A percentile compares a stretch with the other conserved stretches of the same genome.
phyloP scores from a whole-genome alignment of 202 grass and related monocot species.

The Setaria viridis region DNA sequence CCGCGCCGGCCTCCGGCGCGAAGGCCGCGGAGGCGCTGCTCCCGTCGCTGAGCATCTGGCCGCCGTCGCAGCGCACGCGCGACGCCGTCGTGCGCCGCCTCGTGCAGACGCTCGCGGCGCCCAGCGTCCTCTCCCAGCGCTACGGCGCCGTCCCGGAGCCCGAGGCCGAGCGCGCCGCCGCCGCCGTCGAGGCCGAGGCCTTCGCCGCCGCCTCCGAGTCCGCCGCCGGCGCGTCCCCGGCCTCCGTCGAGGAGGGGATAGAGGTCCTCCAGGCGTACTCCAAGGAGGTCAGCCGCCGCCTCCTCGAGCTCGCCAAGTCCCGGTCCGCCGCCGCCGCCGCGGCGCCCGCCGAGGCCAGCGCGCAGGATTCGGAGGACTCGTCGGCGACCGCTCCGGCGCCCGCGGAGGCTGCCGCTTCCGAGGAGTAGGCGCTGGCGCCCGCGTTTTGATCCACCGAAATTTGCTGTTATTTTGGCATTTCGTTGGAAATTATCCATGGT shows the following conservation, averaged over 20 bases:
- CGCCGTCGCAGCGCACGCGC: slow-evolving; percentile 81
- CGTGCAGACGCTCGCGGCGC: slow-evolving; percentile 67
- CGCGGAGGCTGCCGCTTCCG: slow-evolving; percentile 33
- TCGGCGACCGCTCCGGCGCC: slow-evolving; percentile 30
- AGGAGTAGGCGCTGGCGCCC: slow-evolving; percentile 38
- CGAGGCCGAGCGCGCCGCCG: slow-evolving; percentile 61
- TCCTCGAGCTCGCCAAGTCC: slow-evolving; percentile 71
- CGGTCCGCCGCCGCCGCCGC: slow-evolving; percentile 9
- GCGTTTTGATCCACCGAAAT: slow-evolving; percentile 43
- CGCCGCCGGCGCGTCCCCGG: slow-evolving; percentile 14
- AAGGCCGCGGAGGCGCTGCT: slow-evolving; percentile 57
- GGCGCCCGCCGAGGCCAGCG: neutral
- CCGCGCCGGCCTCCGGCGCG: neutral
- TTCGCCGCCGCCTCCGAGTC: slow-evolving; percentile 59
- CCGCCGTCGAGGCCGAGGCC: slow-evolving; percentile 68
- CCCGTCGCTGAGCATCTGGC: slow-evolving; percentile 75
- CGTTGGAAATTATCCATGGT: slow-evolving; percentile 47
- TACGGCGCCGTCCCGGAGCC: slow-evolving; percentile 62
- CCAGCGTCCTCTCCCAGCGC: slow-evolving; percentile 74
- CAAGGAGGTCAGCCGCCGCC: slow-evolving; percentile 74
- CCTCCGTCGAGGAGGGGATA: slow-evolving; percentile 72
- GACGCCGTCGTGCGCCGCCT: slow-evolving; percentile 79
- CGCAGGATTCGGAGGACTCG: slow-evolving; percentile 34
- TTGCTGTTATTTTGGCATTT: slow-evolving; percentile 51
- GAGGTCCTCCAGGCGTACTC: slow-evolving; percentile 73